Conservation (phyloP, 2,329 filamentous ascomycete genomes). For the Penicillium vulpinum region DNA sequence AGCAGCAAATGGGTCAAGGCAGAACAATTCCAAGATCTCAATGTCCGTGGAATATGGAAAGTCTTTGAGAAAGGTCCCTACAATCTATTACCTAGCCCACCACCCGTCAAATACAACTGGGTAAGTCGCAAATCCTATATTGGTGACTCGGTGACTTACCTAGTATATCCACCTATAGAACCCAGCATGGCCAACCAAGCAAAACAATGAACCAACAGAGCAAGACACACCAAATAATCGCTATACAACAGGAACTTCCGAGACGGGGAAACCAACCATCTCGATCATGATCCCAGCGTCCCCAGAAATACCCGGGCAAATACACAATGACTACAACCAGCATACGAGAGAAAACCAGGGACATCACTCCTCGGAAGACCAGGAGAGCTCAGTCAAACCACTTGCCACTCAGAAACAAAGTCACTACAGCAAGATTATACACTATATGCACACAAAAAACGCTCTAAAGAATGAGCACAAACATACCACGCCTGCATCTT, state of each 20-base stretch:
- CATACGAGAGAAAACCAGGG: background rate
- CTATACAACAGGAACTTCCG: constrained; percentile 1
- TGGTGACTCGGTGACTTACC: background rate
- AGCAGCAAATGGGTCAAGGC: constrained; percentile 11
- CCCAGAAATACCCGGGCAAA: background rate
- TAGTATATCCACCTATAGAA: background rate
- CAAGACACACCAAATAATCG: background rate
- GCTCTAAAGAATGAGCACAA: background rate
- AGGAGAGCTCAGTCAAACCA: background rate
- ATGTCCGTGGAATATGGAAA: constrained; percentile 5
- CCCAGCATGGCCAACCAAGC: background rate
- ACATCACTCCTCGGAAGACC: background rate
- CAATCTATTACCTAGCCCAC: background rate
- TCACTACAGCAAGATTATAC: constrained; percentile 6
- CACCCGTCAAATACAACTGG: background rate
- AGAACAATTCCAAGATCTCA: background rate
- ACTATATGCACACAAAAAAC: background rate
- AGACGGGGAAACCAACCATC: constrained; percentile 8
- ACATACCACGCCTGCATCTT: background rate
- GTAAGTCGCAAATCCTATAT: constrained; percentile 5
- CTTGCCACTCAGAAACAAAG: background rate
- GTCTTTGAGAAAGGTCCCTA: constrained; percentile 5
- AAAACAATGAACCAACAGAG: background rate
- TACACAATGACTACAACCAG: background rate
- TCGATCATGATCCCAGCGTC: constrained; percentile 15